Evolutionary conservation across 2,329 filamentous ascomycete species (phyloP), one percentile per base, ranked within the genome.

Genomic region (Coniella lustricola): DNA sequence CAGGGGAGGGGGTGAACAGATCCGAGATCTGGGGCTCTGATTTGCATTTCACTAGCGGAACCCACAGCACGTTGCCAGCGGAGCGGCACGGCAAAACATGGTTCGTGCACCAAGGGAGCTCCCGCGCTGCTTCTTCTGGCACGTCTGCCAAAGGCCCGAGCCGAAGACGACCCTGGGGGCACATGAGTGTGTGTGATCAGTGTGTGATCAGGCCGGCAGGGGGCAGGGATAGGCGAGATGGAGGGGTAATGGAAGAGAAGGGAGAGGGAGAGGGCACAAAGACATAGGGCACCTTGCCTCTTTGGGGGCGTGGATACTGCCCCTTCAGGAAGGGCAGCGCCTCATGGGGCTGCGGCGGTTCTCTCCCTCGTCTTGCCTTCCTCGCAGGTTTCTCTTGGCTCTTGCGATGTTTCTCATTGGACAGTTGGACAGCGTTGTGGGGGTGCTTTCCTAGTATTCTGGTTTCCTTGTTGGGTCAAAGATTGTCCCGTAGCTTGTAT

Each of bases 231-330:
- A 25, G 16, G 14, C 21, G 42, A 39, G 46, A 31, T 38, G 49
- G 53, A 36, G 29, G 41, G 35, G 25, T 29, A 29, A 5, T 5
- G 25, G 10, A 29, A 29, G 25, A 29, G n/a, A n/a, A n/a, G 25
- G 25, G 25, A 29, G 25, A 10, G 5, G 10, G 25, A 29, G 25
- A 10, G 25, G 25, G 10, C 10, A 29, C 5, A 20, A 33, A 22
- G 34, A 42, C 33, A 13, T 22, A 36, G 45, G 56, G 55, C 59
- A 58, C 63, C 61, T 65, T 60, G 61, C 64, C 62, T 48, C 54
- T 65, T 66, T 52, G 47, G 62, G 64, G 55, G 46, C 46, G 57
- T 62, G 56, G 58, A 58, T 63, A 65, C 63, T 67, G 57, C 64
- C 61, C 55, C 45, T 64, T 66, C 60, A 48, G 63, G 61, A 59